Percentiles rank a stretch among this genome's conserved stretches.
Evolutionary conservation across 2,329 filamentous ascomycete species (phyloP).

Genomic region (Aspergillus novofumigatus): DNA sequence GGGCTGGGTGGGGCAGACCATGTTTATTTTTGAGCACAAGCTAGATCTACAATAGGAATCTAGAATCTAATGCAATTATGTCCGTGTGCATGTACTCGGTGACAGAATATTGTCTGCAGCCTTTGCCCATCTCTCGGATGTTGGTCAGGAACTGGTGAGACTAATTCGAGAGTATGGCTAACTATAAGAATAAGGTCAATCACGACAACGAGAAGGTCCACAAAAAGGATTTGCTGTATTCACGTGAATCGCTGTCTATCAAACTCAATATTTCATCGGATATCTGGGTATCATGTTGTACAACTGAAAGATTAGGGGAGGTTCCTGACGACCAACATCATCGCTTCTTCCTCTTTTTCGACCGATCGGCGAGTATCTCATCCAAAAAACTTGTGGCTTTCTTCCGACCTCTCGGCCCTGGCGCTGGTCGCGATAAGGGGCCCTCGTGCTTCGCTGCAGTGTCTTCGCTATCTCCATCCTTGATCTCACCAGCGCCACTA

Average conservation of each 20-base stretch:
- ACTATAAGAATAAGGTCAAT: background rate
- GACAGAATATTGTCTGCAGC: background rate
- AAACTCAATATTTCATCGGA: background rate
- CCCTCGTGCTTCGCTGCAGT: conserved; percentile 5
- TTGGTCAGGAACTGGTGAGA: background rate
- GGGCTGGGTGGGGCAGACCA: conserved; percentile 21
- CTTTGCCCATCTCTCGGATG: background rate
- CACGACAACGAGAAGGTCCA: background rate
- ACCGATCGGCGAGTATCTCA: conserved; percentile 45
- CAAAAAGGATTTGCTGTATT: background rate
- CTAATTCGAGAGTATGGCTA: background rate
- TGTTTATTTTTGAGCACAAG: background rate
- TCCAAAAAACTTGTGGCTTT: conserved; percentile 51
- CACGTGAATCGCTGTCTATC: background rate
- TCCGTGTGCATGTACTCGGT: background rate
- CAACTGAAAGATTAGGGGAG: background rate
- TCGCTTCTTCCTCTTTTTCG: conserved; percentile 49
- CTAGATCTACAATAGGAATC: background rate
- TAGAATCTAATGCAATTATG: background rate
- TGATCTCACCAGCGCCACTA: background rate
- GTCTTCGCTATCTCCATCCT: conserved; percentile 6
- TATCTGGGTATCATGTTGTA: background rate
- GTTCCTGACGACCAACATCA: conserved; percentile 10
- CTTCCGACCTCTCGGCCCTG: conserved; percentile 29
- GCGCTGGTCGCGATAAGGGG: conserved; percentile 8